These are phyloP conservation scores for Diaporthe capsici DNA, from an alignment of 2,329 filamentous ascomycete genomes.

Conservation along the genomic window DNA sequence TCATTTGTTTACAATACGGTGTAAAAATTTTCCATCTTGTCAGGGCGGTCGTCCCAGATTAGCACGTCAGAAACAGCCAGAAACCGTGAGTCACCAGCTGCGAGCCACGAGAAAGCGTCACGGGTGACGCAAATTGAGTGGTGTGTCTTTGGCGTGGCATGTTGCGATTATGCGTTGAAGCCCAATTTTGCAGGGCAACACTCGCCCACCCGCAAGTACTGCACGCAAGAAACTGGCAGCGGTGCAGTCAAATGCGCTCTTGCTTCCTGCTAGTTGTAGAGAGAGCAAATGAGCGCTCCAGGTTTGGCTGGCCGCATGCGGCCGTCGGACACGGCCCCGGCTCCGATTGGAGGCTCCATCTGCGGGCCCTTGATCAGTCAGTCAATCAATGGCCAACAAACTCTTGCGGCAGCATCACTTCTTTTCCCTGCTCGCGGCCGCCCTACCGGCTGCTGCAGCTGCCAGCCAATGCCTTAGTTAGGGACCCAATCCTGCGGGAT, in stretches of 20 bases:
- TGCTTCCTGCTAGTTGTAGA: not conserved
- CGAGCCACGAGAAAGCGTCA: slow-evolving; percentile 14
- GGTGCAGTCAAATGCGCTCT: slow-evolving; percentile 12
- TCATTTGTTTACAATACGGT: slow-evolving; percentile 10
- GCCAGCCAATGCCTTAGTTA: slow-evolving; percentile 22
- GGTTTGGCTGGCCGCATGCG: slow-evolving; percentile 19
- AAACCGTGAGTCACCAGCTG: slow-evolving; percentile 20
- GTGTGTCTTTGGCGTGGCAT: slow-evolving; percentile 14
- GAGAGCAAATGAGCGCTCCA: slow-evolving; percentile 9
- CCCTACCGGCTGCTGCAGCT: slow-evolving; percentile 28
- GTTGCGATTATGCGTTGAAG: slow-evolving; percentile 36
- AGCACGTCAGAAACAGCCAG: not conserved
- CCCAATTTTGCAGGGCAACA: slow-evolving; percentile 33
- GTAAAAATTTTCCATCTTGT: not conserved
- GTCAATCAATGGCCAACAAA: slow-evolving; percentile 18
- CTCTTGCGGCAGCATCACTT: slow-evolving; percentile 31
- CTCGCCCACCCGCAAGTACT: slow-evolving; percentile 11
- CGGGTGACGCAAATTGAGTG: slow-evolving; percentile 24
- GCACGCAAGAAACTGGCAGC: not conserved
- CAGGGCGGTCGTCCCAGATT: slow-evolving; percentile 2
- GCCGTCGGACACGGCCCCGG: not conserved
- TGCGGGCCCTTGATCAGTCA: not conserved
- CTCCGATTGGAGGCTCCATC: slow-evolving; percentile 33
- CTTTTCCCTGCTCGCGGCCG: not conserved
- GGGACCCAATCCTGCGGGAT: slow-evolving; percentile 26